phyloP scores from a whole-genome alignment of 2,329 filamentous ascomycete genomes.

The Aspergillus sp. region DNA sequence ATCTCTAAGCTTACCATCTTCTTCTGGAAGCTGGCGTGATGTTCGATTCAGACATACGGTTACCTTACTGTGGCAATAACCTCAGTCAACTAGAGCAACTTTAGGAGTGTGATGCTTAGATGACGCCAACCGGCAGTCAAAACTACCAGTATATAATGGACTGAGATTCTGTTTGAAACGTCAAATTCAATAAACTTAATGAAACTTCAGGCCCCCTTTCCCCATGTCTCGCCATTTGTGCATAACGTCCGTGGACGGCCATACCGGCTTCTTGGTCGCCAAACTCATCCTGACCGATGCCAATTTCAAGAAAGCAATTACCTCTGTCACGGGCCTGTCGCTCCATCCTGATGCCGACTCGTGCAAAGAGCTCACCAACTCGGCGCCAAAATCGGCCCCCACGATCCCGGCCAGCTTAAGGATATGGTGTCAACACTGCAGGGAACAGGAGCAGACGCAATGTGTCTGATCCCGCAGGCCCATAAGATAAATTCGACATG shows the following conservation, averaged over 20 bases:
- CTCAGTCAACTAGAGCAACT: too few relatives aligned
- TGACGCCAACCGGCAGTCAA: too few relatives aligned
- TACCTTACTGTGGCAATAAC: too few relatives aligned
- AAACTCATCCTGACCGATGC: constrained; percentile 33
- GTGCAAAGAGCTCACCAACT: constrained; percentile 42
- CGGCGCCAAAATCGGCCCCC: constrained; percentile 47
- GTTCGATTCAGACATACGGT: too few relatives aligned
- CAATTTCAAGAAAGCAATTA: constrained; percentile 45
- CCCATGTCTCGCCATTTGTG: background rate
- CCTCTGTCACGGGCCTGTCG: constrained; percentile 43
- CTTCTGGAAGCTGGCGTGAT: too few relatives aligned
- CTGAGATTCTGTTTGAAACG: too few relatives aligned
- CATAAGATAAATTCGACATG: constrained; percentile 50
- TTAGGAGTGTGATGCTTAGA: too few relatives aligned
- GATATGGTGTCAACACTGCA: constrained; percentile 43
- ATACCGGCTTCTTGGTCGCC: constrained; percentile 5
- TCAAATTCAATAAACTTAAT: too few relatives aligned
- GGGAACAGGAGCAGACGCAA: constrained; percentile 48
- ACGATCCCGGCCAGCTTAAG: constrained; percentile 43
- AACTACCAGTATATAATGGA: too few relatives aligned
- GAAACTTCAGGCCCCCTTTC: background rate
- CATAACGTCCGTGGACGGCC: constrained; percentile 3
- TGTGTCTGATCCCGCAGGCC: too few relatives aligned
- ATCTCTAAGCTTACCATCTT: too few relatives aligned
- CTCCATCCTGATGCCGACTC: constrained; percentile 40